Evolutionary conservation across 495 filamentous ascomycete genomes (phyloP), one percentile per base, ranked within the genome.

Genomic region (Penicillium cataractarum): DNA sequence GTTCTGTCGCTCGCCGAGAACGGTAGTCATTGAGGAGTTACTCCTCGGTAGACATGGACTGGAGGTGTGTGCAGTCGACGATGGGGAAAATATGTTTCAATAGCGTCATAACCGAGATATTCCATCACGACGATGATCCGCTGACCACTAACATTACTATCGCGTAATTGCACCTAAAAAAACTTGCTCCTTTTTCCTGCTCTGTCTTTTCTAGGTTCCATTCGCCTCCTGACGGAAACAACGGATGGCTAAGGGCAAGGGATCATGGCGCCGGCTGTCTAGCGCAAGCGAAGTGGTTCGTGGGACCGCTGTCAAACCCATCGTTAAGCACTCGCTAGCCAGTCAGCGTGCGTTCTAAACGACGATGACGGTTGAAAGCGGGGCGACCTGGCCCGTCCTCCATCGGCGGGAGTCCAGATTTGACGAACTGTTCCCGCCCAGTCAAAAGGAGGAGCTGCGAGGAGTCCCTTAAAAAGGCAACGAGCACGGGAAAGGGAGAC

Each of bases 261-360:
- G 4, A 15, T 21, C 42, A 52, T n/a, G 32, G 44, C 49, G 24
- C 15, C 37, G 40, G 17, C 24, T 42, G 55, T 42, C 31, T 27
- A 33, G 55, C 49, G 33, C 27, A 58, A 65, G 51, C 58, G 62
- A 62, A 59, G 27, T 57, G 62, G 65, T 68, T 68, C 62, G 55
- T 65, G 58, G 58, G 57, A 67, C 57, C 55, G 50, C 50, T 64
- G 65, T 65, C 65, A 68, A 55, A 58, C 61, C 54, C 61, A 35
- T 63, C 49, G 24, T 50, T 54, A 32, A 65, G 58, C 21, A n/a
- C 12, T 21, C 21, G 13, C 19, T 13, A 62, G 42, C 64, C 64
- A 62, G 64, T 66, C 50, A 63, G 26, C 26, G 31, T n/a, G 17
- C 39, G 12, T 55, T 21, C 31, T 35, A 50, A 22, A 31, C 19